Evolutionary conservation across 2,329 filamentous ascomycete genomes (phyloP).

Genomic region (Zymoseptoria tritici): DNA sequence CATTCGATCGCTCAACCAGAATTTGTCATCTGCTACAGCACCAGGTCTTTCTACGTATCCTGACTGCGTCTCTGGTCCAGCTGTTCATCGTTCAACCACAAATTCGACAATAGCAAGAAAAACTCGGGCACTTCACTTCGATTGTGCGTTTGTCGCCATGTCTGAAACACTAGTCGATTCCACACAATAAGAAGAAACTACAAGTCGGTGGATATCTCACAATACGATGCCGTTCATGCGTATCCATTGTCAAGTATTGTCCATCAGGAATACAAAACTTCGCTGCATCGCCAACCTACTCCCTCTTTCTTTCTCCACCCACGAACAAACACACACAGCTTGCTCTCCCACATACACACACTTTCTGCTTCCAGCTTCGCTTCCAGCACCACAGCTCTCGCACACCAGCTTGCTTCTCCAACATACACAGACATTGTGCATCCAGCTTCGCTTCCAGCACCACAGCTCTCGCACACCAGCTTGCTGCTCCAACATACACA

Average conservation of each 20-base stretch:
- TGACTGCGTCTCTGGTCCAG: too few species aligned
- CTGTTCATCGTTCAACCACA: not conserved
- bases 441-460: not conserved
- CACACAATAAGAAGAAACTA: not conserved
- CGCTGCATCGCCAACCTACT: not conserved
- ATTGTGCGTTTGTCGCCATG: not conserved
- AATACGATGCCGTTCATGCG: not conserved
- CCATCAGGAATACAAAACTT: not conserved
- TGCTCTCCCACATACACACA: not conserved
- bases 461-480: not conserved
- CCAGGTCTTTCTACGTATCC: too few species aligned
- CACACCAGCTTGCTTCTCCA: not conserved
- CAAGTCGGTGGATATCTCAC: not conserved
- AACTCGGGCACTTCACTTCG: not conserved
- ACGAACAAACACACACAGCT: not conserved
- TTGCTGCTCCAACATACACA: not conserved
- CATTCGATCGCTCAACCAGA: not conserved
- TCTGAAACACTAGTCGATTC: not conserved
- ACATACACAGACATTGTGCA: not conserved
- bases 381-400: not conserved
- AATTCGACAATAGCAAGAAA: not conserved
- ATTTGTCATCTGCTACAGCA: too few species aligned
- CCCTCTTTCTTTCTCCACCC: not conserved
- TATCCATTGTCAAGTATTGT: not conserved
- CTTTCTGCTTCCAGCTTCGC: not conserved